A percentile compares a stretch with the other conserved stretches of the same genome.
These are phyloP conservation scores for Neonectria neomacrospora DNA, from an alignment of 2,329 filamentous ascomycete species.

Conservation along the genomic window DNA sequence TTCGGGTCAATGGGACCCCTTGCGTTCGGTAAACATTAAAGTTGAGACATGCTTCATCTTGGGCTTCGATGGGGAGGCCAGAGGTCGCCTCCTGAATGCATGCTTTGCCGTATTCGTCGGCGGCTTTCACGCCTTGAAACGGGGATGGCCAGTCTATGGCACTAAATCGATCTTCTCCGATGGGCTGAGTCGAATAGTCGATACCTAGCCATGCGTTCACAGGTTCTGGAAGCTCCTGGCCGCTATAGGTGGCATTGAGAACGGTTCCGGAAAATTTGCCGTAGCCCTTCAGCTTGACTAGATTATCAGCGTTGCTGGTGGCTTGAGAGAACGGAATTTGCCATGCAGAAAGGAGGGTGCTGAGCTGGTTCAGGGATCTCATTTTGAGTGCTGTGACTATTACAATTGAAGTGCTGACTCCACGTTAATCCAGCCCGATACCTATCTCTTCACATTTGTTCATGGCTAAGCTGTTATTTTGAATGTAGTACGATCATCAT, in stretches of 20 bases:
- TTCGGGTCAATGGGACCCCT: conserved; percentile 47
- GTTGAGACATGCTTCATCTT: conserved; percentile 53
- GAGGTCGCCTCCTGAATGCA: conserved; percentile 53
- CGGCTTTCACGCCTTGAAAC: conserved; percentile 54
- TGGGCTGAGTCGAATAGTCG: conserved; percentile 57
- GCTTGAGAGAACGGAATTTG: conserved; percentile 24
- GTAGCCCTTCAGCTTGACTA: conserved; percentile 33
- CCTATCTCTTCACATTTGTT: background rate
- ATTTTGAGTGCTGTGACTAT: conserved; percentile 12
- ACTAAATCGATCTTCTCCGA: conserved; percentile 54
- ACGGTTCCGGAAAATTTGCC: conserved; percentile 37
- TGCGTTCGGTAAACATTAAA: conserved; percentile 54
- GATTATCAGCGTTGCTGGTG: conserved; percentile 10
- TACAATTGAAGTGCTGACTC: no score
- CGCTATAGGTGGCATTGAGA: conserved; percentile 32
- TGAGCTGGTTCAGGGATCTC: conserved; percentile 30
- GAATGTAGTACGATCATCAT: background rate
- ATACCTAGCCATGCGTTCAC: conserved; percentile 62
- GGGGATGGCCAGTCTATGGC: conserved; percentile 53
- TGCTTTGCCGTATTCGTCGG: conserved; percentile 53
- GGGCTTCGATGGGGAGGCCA: conserved; percentile 29
- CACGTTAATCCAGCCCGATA: background rate
- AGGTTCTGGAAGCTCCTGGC: conserved; percentile 24
- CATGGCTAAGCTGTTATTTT: background rate
- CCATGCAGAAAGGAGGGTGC: conserved; percentile 27